phyloP scores from a whole-genome alignment of 2,329 filamentous ascomycete species.

The Cordyceps tenuipes region DNA sequence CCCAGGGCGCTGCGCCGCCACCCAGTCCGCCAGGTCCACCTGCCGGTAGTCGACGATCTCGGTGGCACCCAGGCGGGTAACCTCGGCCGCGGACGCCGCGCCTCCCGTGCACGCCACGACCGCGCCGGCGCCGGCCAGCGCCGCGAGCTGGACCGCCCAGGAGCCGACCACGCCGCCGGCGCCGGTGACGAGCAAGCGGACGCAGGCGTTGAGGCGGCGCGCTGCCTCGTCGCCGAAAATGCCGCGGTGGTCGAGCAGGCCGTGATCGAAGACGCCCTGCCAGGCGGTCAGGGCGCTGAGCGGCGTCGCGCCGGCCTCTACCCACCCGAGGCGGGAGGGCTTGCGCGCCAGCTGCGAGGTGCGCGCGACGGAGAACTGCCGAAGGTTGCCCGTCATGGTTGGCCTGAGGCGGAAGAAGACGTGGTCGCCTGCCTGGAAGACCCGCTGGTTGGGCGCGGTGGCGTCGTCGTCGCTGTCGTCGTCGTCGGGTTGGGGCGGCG shows the following conservation, averaged over 20 bases:
- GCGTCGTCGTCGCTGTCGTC: no score
- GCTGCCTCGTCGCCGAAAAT: conserved; percentile 22
- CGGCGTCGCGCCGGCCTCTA: conserved; percentile 25
- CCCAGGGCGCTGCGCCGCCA: conserved; percentile 16
- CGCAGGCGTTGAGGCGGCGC: conserved; percentile 19
- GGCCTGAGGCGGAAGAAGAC: conserved; percentile 26
- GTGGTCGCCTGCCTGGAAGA: conserved; percentile 27
- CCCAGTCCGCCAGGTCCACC: conserved; percentile 25
- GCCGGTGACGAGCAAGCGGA: conserved; percentile 31
- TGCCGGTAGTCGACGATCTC: conserved; percentile 30
- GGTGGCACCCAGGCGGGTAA: conserved; percentile 26
- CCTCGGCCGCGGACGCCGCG: conserved; percentile 23
- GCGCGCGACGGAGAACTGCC: conserved; percentile 25
- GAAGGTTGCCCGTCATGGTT: conserved; percentile 20
- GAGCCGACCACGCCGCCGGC: conserved; percentile 32
- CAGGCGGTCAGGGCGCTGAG: conserved; percentile 29
- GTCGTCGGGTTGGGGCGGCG: conserved; percentile 13
- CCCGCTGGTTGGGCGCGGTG: background rate
- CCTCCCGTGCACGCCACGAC: conserved; percentile 27
- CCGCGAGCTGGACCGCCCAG: conserved; percentile 32
- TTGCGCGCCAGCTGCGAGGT: conserved; percentile 24
- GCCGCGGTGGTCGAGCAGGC: conserved; percentile 21
- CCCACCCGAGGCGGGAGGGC: background rate
- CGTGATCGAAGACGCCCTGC: conserved; percentile 30
- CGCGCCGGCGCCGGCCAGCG: conserved; percentile 24